phyloP scores from a whole-genome alignment of 2,329 filamentous ascomycete genomes.

The Chlorencoelia australis region DNA sequence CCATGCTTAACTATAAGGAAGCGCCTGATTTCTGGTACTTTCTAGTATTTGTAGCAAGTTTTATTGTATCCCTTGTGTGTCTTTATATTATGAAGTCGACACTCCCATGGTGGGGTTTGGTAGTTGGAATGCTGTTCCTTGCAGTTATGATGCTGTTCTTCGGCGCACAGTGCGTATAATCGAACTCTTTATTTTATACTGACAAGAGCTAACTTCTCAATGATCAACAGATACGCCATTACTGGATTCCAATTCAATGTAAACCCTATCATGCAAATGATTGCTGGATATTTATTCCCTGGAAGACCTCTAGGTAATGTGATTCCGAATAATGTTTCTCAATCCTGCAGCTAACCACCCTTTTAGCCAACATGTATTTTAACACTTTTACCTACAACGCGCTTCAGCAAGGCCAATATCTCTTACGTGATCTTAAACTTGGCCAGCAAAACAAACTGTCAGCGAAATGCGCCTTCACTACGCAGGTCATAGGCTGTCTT shows the following conservation, averaged over 20 bases:
- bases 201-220: no score
- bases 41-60: slow-evolving; percentile 32
- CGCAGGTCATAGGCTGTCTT: slow-evolving; percentile 31
- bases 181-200: no score
- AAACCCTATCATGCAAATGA: slow-evolving; percentile 37
- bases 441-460: slow-evolving; percentile 38
- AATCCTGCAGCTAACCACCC: no score
- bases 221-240: no score
- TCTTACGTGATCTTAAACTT: slow-evolving; percentile 39
- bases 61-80: slow-evolving; percentile 29
- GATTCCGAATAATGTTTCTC: background rate
- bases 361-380: slow-evolving; percentile 56
- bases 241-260: slow-evolving; percentile 38
- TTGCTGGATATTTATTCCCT: slow-evolving; percentile 35
- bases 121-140: slow-evolving; percentile 21
- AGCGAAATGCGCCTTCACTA: slow-evolving; percentile 31
- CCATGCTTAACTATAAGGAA: slow-evolving; percentile 39
- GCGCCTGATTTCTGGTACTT: slow-evolving; percentile 51
- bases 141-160: slow-evolving; percentile 22
- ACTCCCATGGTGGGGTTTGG: slow-evolving; percentile 22
- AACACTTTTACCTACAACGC: slow-evolving; percentile 55
- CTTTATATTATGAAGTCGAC: slow-evolving; percentile 50
- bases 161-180: no score
- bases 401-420: slow-evolving; percentile 35
- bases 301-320: slow-evolving; percentile 44